Percentiles rank a stretch among this genome's conserved stretches.
Conservation (phyloP, 2,329 filamentous ascomycete genomes). For the Alternaria angustiovoidea region DNA sequence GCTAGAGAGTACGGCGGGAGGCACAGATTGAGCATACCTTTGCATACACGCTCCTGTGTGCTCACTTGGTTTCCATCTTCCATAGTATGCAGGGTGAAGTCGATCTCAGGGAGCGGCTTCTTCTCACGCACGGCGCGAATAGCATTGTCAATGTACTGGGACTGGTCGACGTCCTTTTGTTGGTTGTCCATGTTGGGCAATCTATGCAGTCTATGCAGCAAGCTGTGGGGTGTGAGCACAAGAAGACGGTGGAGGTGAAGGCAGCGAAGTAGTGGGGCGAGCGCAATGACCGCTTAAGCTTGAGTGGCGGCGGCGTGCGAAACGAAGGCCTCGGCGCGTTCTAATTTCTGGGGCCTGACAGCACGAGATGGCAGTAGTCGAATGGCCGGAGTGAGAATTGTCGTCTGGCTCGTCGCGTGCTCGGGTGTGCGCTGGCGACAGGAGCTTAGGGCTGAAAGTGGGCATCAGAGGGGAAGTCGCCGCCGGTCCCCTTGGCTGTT, state of each 20-base stretch:
- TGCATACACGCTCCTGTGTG: constrained; percentile 95
- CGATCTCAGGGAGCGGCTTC: constrained; percentile 95
- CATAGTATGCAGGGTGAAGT: constrained; percentile 98
- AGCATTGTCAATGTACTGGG: constrained; percentile 77
- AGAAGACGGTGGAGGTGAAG: constrained; percentile 34
- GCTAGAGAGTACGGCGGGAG: constrained; percentile 6
- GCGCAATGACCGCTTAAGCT: constrained; percentile 38
- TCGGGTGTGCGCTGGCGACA: constrained; percentile 30
- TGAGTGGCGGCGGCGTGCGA: constrained; percentile 44
- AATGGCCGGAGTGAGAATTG: constrained; percentile 8
- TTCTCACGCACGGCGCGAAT: constrained; percentile 93
- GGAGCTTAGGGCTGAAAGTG: constrained; percentile 33
- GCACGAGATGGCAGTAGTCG: constrained; percentile 22
- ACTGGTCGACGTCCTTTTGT: constrained; percentile 47
- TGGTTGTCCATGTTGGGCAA: constrained; percentile 48
- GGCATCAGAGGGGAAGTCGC: constrained; percentile 19
- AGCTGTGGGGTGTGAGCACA: constrained; percentile 32
- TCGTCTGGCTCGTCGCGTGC: constrained; percentile 43
- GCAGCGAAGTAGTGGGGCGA: constrained; percentile 44
- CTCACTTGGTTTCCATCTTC: constrained; percentile 95
- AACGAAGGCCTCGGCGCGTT: constrained; percentile 43
- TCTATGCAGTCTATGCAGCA: constrained; percentile 26
- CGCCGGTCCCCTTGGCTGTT: constrained; percentile 15
- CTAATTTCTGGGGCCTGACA: constrained; percentile 22
- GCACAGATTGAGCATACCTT: constrained; percentile 70